phyloP scores from a whole-genome alignment of 192 early-diverging fungal species.

The Hyaloraphidium curvatum region DNA sequence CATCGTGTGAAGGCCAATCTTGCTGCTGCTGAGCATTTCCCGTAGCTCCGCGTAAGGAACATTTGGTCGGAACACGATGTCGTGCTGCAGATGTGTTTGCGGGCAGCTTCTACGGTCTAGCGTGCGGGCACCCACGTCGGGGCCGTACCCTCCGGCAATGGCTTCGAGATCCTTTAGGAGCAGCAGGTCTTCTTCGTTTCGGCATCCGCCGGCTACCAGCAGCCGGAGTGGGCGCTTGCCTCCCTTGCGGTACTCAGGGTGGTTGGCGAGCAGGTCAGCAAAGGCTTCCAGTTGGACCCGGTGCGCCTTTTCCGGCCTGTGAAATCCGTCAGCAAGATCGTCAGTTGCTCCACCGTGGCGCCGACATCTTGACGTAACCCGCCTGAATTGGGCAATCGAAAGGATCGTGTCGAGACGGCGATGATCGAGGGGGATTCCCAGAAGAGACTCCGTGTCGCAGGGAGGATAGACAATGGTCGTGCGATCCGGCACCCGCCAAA shows the following conservation, averaged over 20 bases:
- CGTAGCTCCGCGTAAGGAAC: slow-evolving; percentile 49
- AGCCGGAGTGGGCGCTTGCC: no score
- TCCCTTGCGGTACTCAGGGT: slow-evolving; percentile 40
- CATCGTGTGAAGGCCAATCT: slow-evolving; percentile 91
- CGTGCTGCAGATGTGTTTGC: slow-evolving; percentile 21
- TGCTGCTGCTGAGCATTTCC: slow-evolving; percentile 32
- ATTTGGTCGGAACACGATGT: slow-evolving; percentile 65
- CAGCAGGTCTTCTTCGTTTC: slow-evolving; percentile 56
- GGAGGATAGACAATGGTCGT: slow-evolving; percentile 77
- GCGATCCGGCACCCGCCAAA: slow-evolving; percentile 43
- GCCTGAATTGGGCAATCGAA: slow-evolving; percentile 86
- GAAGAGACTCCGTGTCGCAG: slow-evolving; percentile 60
- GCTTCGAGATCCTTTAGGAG: slow-evolving; percentile 39
- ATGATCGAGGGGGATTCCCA: slow-evolving; percentile 23
- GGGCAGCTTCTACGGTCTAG: no score
- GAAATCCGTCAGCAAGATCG: neutral
- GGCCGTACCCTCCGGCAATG: slow-evolving; percentile 22
- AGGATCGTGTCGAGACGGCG: slow-evolving; percentile 46
- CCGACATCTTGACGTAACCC: no score
- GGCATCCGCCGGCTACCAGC: slow-evolving; percentile 67
- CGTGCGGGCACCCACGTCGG: slow-evolving; percentile 25
- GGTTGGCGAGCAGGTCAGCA: slow-evolving; percentile 29
- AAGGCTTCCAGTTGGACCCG: slow-evolving; percentile 59
- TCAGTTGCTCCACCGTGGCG: no score
- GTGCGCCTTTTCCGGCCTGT: slow-evolving; percentile 90